Percentiles rank a stretch among this genome's conserved stretches.
These are phyloP conservation scores for Epichloe gansuensis DNA, from an alignment of 2,329 filamentous ascomycete species.

Conservation along the genomic window DNA sequence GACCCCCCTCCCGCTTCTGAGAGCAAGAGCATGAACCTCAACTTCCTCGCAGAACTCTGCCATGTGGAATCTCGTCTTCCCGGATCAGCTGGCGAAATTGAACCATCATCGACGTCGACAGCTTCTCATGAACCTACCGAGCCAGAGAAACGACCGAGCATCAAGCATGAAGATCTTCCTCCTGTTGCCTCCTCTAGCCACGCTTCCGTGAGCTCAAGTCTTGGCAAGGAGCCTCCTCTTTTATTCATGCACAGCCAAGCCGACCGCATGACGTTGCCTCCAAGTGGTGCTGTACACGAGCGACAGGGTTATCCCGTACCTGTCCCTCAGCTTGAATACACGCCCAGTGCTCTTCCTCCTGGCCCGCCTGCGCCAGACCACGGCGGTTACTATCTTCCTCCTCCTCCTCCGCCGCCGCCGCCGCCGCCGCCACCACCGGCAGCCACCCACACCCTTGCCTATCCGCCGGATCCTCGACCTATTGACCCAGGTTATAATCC, in stretches of 20 bases:
- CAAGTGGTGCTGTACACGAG: conserved; percentile 12
- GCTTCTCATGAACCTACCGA: background rate
- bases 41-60: conserved; percentile 23
- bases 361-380: conserved; percentile 9
- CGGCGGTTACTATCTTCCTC: conserved; percentile 16
- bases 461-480: conserved; percentile 18
- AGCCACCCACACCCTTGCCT: conserved; percentile 13
- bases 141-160: conserved; percentile 9
- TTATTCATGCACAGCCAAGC: conserved; percentile 11
- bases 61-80: conserved; percentile 17
- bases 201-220: conserved; percentile 13
- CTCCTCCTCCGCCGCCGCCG: conserved; percentile 8
- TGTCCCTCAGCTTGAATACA: conserved; percentile 1
- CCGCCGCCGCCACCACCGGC: conserved; percentile 2
- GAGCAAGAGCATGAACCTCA: conserved; percentile 15
- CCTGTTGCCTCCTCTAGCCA: conserved; percentile 11
- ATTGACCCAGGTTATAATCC: conserved; percentile 20
- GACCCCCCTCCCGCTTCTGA: conserved; percentile 14
- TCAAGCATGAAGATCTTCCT: conserved; percentile 14
- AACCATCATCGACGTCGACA: background rate
- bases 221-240: conserved; percentile 14
- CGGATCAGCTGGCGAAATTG: conserved; percentile 8
- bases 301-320: conserved; percentile 7
- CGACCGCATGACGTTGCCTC: conserved; percentile 11
- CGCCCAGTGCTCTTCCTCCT: conserved; percentile 12